These are phyloP conservation scores for Amoebophrya sp. DNA, from an alignment of 169 alveolate genomes.

Conservation along the genomic window DNA sequence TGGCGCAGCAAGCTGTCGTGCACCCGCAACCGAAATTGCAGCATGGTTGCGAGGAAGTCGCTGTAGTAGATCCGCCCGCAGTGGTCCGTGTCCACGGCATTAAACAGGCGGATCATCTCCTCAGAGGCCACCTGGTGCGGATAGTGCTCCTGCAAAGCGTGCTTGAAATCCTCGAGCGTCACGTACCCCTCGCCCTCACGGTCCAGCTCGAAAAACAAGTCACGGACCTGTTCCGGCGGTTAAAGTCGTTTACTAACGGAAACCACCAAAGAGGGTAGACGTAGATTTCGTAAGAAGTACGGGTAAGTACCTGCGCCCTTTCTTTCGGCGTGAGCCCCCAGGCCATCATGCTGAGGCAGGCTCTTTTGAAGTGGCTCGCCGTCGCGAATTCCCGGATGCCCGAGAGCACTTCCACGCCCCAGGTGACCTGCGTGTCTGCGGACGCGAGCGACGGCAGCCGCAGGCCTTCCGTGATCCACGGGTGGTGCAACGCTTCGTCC, in stretches of 20 bases:
- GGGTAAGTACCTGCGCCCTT: neutral
- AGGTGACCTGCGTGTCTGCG: neutral
- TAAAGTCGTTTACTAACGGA: too few species aligned
- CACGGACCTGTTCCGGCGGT: neutral
- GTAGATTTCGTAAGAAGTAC: too few species aligned
- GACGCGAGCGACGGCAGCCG: neutral
- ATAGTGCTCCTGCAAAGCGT: neutral
- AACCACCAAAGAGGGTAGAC: too few species aligned
- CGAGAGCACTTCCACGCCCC: conserved; percentile 4
- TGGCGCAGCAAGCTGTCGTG: conserved; percentile 11
- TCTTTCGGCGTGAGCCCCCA: conserved; percentile 7
- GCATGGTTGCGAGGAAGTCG: conserved; percentile 16
- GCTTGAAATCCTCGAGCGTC: neutral
- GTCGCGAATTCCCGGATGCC: conserved; percentile 3
- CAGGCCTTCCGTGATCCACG: conserved; percentile 18
- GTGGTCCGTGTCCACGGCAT: neutral
- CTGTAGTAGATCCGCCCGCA: conserved; percentile 1
- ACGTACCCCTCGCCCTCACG: conserved; percentile 6
- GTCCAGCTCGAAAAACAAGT: conserved; percentile 2
- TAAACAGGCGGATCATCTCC: neutral
- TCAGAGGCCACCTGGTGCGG: neutral
- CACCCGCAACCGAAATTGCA: neutral
- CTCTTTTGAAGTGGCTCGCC: conserved; percentile 7
- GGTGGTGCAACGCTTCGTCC: conserved; percentile 28
- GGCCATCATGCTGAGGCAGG: conserved; percentile 14